Percentiles rank a stretch among this genome's conserved stretches.
Evolutionary conservation across 345 rosid species (phyloP).

Genomic region (Salix viminalis): DNA sequence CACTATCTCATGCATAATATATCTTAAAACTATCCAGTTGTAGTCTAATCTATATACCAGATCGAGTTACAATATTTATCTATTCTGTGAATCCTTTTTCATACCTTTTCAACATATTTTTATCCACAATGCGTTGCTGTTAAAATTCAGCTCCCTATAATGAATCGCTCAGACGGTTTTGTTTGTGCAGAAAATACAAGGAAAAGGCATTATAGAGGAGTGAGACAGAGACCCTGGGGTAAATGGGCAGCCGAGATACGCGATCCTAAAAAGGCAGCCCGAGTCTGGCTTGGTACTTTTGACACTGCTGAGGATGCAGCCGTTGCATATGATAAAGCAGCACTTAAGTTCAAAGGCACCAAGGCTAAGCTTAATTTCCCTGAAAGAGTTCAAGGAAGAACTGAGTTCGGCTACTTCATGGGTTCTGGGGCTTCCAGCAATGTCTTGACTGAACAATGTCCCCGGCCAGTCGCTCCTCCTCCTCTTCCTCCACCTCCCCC

Average conservation of each 20-base stretch:
- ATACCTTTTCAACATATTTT: not conserved
- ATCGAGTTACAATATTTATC: not conserved
- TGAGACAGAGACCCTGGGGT: constrained; percentile 32
- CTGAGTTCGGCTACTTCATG: constrained; percentile 25
- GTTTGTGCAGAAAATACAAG: constrained; percentile 46
- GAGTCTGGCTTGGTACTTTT: constrained; percentile 32
- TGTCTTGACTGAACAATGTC: constrained; percentile 7
- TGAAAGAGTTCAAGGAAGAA: constrained; percentile 57
- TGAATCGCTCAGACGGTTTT: not conserved
- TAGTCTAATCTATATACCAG: not conserved
- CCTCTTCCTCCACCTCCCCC: constrained; percentile 16
- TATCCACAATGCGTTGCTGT: not conserved
- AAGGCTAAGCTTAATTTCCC: constrained; percentile 95
- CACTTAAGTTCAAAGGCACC: constrained; percentile 86
- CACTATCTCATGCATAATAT: not conserved
- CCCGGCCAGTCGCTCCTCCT: not conserved
- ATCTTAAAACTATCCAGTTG: not conserved
- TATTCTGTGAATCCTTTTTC: not conserved
- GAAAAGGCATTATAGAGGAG: constrained; percentile 66
- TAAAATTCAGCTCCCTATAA: not conserved
- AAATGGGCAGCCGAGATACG: constrained; percentile 34
- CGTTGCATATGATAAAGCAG: constrained; percentile 65
- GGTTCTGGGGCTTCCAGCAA: constrained; percentile 8
- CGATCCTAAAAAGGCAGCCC: constrained; percentile 29
- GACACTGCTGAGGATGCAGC: constrained; percentile 35